Percentiles rank a stretch among this genome's conserved stretches.
These are phyloP conservation scores for Scheffersomyces stipitis DNA, from an alignment of 805 yeast genomes.

Conservation along the genomic window DNA sequence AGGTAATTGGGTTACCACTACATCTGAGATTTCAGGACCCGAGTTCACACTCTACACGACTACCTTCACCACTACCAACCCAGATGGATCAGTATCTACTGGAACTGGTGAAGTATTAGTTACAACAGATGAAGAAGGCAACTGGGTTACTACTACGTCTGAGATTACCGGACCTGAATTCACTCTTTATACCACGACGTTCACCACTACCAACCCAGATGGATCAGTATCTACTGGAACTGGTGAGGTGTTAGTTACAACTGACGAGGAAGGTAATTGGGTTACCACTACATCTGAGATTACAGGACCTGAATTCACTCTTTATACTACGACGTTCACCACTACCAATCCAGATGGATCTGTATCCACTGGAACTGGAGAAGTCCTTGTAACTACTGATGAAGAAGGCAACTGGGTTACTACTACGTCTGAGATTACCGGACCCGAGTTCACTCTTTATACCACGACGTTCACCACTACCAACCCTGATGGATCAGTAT, in stretches of 20 bases:
- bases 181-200: slow-evolving; percentile 18
- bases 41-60: slow-evolving; percentile 7
- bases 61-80: slow-evolving; percentile 4
- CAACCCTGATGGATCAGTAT: slow-evolving; percentile 2
- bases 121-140: slow-evolving; percentile 18
- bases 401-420: too few relatives aligned
- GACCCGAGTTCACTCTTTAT: slow-evolving; percentile 8
- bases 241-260: slow-evolving; percentile 16
- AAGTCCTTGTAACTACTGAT: too few relatives aligned
- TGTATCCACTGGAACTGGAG: too few relatives aligned
- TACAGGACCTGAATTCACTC: not conserved
- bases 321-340: too few relatives aligned
- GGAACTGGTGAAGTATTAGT: slow-evolving; percentile 12
- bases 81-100: slow-evolving; percentile 3
- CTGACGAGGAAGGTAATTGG: slow-evolving; percentile 13
- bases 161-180: slow-evolving; percentile 2
- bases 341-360: too few relatives aligned
- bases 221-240: slow-evolving; percentile 15
- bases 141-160: slow-evolving; percentile 13
- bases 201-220: slow-evolving; percentile 13
- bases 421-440: too few relatives aligned
- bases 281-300: slow-evolving; percentile 12
- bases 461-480: slow-evolving; percentile 5
- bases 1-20: slow-evolving; percentile 13
- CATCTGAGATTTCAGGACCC: slow-evolving; percentile 6